phyloP scores from a whole-genome alignment of 169 alveolate genomes.

The Miamiensis avidus region DNA sequence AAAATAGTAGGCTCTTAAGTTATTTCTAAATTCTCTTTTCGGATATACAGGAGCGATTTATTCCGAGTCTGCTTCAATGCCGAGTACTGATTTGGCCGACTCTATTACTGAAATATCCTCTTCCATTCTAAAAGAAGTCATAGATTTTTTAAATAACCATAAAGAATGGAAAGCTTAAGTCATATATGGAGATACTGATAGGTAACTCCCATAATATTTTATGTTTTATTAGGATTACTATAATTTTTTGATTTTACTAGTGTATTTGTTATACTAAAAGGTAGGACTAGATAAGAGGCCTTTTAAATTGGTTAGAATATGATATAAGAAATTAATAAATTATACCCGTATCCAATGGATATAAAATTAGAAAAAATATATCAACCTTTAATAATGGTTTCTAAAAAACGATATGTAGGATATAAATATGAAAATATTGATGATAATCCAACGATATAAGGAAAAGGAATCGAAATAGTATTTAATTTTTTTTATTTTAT shows the following conservation, averaged over 20 bases:
- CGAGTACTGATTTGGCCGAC: constrained; percentile 79
- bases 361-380: constrained; percentile 83
- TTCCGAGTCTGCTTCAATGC: constrained; percentile 83
- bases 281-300: constrained; percentile 61
- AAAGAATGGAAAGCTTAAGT: constrained; percentile 64
- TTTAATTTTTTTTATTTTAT: too few relatives aligned
- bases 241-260: not conserved
- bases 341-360: constrained; percentile 82
- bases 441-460: constrained; percentile 63
- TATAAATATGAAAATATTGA: constrained; percentile 69
- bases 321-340: constrained; percentile 60
- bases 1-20: constrained; percentile 72
- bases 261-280: constrained; percentile 64
- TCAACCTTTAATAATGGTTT: constrained; percentile 61
- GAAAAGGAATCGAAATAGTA: constrained; percentile 81
- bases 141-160: constrained; percentile 53
- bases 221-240: not conserved
- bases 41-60: constrained; percentile 82
- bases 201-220: constrained; percentile 1
- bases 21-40: constrained; percentile 74
- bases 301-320: constrained; percentile 64
- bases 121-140: constrained; percentile 55
- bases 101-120: constrained; percentile 69
- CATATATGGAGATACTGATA: constrained; percentile 85
- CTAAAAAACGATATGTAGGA: constrained; percentile 82